A percentile compares a stretch with the other conserved stretches of the same genome.
Evolutionary conservation across 495 filamentous ascomycete genomes (phyloP).

Genomic region (Neurospora discreta): DNA sequence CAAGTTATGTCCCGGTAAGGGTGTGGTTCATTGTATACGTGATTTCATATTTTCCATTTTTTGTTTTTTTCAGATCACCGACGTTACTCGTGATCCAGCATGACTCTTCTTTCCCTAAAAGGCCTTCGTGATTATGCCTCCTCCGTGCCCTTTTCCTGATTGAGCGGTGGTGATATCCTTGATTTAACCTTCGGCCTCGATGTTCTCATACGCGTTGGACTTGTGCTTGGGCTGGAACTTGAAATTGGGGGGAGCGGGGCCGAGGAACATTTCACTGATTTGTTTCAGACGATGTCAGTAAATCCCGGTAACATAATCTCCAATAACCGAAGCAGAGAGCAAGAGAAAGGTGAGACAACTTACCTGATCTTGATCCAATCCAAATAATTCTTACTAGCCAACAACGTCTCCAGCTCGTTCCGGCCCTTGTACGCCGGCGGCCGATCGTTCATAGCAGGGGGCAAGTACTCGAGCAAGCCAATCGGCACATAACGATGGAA

Average conservation of each 20-base stretch:
- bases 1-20: too few species aligned
- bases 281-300: constrained; percentile 7
- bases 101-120: not conserved
- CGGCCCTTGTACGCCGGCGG: constrained; percentile 74
- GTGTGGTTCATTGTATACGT: not conserved
- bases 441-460: constrained; percentile 76
- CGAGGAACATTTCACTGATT: constrained; percentile 88
- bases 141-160: not conserved
- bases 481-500: constrained; percentile 80
- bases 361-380: constrained; percentile 99
- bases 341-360: constrained; percentile 17
- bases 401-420: constrained; percentile 81
- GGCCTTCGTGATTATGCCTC: not conserved
- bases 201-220: constrained; percentile 61
- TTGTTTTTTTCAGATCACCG: not conserved
- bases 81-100: not conserved
- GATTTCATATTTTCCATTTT: too few species aligned
- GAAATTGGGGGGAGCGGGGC: constrained; percentile 80
- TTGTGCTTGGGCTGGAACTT: constrained; percentile 98
- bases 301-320: not conserved
- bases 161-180: not conserved
- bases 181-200: constrained; percentile 46
- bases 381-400: constrained; percentile 80
- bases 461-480: constrained; percentile 77
- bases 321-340: too few species aligned